These are phyloP conservation scores for Lactifluus piperatus DNA, from an alignment of 768 basidiomycete species.

Conservation along the genomic window DNA sequence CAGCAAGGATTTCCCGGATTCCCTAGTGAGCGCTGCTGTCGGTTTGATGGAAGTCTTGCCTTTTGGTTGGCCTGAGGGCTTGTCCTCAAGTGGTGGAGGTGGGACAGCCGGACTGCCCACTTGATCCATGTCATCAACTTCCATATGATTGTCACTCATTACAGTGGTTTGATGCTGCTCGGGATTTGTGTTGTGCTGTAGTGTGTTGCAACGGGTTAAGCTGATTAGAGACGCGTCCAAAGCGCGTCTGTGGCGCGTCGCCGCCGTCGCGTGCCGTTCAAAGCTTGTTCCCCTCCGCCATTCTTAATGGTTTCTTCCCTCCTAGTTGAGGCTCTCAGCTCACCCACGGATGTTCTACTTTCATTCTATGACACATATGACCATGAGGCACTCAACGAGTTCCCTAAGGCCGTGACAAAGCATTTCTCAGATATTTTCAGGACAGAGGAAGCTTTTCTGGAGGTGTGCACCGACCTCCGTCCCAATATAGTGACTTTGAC, in stretches of 20 bases:
- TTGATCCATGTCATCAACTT: slow-evolving; percentile 5
- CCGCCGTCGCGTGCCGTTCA: slow-evolving; percentile 4
- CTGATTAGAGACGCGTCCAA: background rate
- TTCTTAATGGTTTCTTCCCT: slow-evolving; percentile 17
- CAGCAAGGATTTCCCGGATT: slow-evolving; percentile 61
- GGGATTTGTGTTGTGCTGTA: background rate
- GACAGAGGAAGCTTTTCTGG: slow-evolving; percentile 21
- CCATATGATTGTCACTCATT: slow-evolving; percentile 10
- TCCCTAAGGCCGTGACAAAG: slow-evolving; percentile 25
- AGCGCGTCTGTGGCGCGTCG: slow-evolving; percentile 16
- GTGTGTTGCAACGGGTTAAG: background rate
- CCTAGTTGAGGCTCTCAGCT: slow-evolving; percentile 17
- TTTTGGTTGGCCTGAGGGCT: background rate
- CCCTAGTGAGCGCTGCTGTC: slow-evolving; percentile 23
- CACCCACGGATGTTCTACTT: slow-evolving; percentile 14
- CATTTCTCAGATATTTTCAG: slow-evolving; percentile 28
- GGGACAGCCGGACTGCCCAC: background rate
- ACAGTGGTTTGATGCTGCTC: background rate
- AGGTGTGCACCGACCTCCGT: slow-evolving; percentile 17
- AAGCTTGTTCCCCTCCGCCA: background rate
- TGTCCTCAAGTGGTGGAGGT: background rate
- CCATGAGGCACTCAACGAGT: slow-evolving; percentile 15
- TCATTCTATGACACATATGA: slow-evolving; percentile 15
- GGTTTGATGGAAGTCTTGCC: slow-evolving; percentile 17
- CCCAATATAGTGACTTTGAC: background rate